Conservation (phyloP, 352 stramenopile genomes). For the Pythium brachiatum region DNA sequence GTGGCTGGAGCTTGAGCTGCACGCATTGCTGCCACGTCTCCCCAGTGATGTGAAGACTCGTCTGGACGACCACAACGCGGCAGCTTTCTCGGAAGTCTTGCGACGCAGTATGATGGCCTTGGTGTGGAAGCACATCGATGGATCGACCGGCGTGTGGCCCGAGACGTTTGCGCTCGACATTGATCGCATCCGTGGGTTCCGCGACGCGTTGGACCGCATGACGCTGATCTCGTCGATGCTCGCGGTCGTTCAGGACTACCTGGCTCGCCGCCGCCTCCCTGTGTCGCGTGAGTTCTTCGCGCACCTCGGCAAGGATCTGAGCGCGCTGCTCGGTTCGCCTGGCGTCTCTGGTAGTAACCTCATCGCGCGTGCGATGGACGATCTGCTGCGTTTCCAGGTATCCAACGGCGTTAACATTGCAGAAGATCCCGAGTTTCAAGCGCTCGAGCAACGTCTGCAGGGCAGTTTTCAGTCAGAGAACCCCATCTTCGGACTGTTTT, state of each 20-base stretch:
- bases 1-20: constrained; percentile 48
- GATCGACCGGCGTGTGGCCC: constrained; percentile 41
- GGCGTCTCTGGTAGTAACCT: constrained; percentile 51
- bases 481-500: constrained; percentile 60
- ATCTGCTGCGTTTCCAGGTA: constrained; percentile 13
- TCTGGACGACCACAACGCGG: constrained; percentile 30
- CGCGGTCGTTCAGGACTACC: constrained; percentile 57
- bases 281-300: constrained; percentile 33
- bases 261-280: constrained; percentile 31
- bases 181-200: constrained; percentile 46
- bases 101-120: constrained; percentile 44
- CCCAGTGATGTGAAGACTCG: constrained; percentile 21
- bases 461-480: constrained; percentile 45
- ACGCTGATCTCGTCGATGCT: constrained; percentile 55
- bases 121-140: constrained; percentile 54
- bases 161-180: constrained; percentile 66
- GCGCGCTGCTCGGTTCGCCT: constrained; percentile 38
- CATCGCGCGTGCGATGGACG: constrained; percentile 44
- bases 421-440: constrained; percentile 28
- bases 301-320: constrained; percentile 32
- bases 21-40: constrained; percentile 30
- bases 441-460: constrained; percentile 44
- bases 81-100: constrained; percentile 47
- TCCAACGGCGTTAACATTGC: constrained; percentile 19
- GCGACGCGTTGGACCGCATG: constrained; percentile 57